Base-by-base conservation (phyloP, 352 stramenopile genomes). In the Pythium guiyangense region DNA sequence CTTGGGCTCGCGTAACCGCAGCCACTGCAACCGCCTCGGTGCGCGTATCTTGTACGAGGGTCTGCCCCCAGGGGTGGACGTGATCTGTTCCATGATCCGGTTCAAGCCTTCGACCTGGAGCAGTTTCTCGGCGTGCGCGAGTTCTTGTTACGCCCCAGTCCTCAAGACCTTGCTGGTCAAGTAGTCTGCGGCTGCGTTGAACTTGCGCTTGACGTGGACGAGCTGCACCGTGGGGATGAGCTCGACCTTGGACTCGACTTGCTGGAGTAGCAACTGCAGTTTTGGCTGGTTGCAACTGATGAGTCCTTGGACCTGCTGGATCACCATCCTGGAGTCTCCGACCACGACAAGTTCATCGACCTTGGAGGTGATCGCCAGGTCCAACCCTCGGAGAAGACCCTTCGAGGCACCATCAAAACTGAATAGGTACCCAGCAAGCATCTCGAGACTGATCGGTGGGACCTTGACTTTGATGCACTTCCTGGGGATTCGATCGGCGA, bases 341-440 rank as follows among this genome's bases (percentile, higher is more conserved):
- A 66, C 58, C 2, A 67, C 48, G 1, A 70, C 31, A 4, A 70
- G 51, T 2, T 62, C 53, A 0, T 50, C 46, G 31, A 57, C 49
- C 1, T 45, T 35, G 5, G 18, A 20, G 0, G 39, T 31, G 0
- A 59, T 2, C 6, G 62, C 56, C 20, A 51, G 39, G 0, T 27
- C 0, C 0, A 70, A 45, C 8, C 59, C 58, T 10, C 49, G 34
- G 14, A 65, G 57, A 22, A 65, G 45, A 0, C 62, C 62, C 0
- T 55, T n/a, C n/a, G n/a, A n/a, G n/a, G 66, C 60, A 0, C 58
- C 66, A 49, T 73, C 58, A 12, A 70, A 73, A 1, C 52, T 64
- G 2, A 73, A 1, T 3, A 66, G 37, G 45, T 56, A 53, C 1
- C 52, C 43, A 29, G n/a, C 17, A 1, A 55, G 20, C 50, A 55